A percentile compares a stretch with the other conserved stretches of the same genome.
Evolutionary conservation across 192 early-diverging fungal genomes (phyloP).

Genomic region (Coemansia guatemalensis): DNA sequence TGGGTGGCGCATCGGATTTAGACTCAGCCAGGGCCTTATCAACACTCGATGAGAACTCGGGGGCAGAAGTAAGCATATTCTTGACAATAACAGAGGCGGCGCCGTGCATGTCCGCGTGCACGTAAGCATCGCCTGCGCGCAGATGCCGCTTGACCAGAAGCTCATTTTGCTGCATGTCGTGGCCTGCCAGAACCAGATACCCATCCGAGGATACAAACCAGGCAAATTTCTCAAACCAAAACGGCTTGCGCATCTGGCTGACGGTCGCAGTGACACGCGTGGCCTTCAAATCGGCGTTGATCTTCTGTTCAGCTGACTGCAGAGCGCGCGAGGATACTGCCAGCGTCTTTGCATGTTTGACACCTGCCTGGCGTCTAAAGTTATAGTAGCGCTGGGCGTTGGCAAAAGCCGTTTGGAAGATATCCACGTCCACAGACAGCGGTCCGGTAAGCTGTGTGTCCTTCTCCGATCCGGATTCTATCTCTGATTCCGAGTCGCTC

Average conservation of each 20-base stretch:
- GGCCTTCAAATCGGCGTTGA: constrained; percentile 74
- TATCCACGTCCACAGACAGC: constrained; percentile 77
- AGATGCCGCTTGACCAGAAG: constrained; percentile 76
- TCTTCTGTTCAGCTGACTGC: constrained; percentile 90
- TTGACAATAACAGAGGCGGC: constrained; percentile 89
- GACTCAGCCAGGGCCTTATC: constrained; percentile 13
- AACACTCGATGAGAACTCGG: constrained; percentile 11
- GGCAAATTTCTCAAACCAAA: constrained; percentile 98
- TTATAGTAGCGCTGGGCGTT: constrained; percentile 92
- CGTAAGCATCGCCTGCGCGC: constrained; percentile 75
- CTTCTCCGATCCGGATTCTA: constrained; percentile 14
- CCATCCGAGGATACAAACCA: constrained; percentile 96
- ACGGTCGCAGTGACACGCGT: constrained; percentile 75
- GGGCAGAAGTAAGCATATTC: constrained; percentile 56
- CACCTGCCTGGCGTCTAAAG: constrained; percentile 73
- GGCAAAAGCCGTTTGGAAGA: constrained; percentile 82
- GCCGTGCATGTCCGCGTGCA: constrained; percentile 92
- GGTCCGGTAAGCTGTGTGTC: constrained; percentile 45
- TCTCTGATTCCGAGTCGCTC: constrained; percentile 40
- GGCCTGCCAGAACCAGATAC: constrained; percentile 88
- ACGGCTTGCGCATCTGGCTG: constrained; percentile 84
- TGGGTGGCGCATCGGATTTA: not conserved
- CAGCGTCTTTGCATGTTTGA: constrained; percentile 90
- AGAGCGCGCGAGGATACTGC: constrained; percentile 81
- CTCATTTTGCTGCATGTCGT: constrained; percentile 94